Base-by-base conservation (phyloP, 106 monocot species). In the Acorus calamus region DNA sequence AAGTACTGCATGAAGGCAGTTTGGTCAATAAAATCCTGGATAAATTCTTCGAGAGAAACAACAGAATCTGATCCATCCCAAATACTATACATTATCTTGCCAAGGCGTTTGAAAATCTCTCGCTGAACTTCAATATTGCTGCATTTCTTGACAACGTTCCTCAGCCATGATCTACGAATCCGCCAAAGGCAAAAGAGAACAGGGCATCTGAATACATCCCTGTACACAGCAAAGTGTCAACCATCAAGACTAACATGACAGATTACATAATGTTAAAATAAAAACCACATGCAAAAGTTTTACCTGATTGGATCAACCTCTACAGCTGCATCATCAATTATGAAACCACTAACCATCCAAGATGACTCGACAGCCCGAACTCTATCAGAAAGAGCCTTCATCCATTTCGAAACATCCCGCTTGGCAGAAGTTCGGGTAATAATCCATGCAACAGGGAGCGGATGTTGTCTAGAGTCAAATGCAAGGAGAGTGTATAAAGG, bases 391-490 rank as follows among this genome's bases (percentile, higher is more conserved):
- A 64, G 50, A 7, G 64, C 49, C 8, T 0, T 8, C 50, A 55
- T 66, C 44, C 66, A 66, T 3, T 13, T 46, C 55, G 8, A 14
- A 3, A 52, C 47, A 55, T 66, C 44, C 42, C 46, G 66, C 53
- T n/a, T 46, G 46, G 11, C n/a, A 47, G 45, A 11, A 55, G 46
- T 66, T 46, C 55, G 4, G 3, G n/a, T 66, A 50, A 66, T 66
- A 8, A 66, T 46, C 66, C 66, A 66, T 66, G 55, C 66, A 66
- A 66, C 44, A 8, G 66, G 64, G 14, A 66, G 53, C 55, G 14
- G 46, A 55, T 66, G 53, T 55, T 66, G 66, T 44, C 66, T 55
- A 12, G 66, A 12, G 66, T 66, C 66, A 66, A 66, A 66, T 46
- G 47, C 66, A 55, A 66, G 47, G 7, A 66, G 55, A 8, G 66